These are phyloP conservation scores for Chaetomium sp. DNA, from an alignment of 2,329 filamentous ascomycete genomes.

Conservation along the genomic window DNA sequence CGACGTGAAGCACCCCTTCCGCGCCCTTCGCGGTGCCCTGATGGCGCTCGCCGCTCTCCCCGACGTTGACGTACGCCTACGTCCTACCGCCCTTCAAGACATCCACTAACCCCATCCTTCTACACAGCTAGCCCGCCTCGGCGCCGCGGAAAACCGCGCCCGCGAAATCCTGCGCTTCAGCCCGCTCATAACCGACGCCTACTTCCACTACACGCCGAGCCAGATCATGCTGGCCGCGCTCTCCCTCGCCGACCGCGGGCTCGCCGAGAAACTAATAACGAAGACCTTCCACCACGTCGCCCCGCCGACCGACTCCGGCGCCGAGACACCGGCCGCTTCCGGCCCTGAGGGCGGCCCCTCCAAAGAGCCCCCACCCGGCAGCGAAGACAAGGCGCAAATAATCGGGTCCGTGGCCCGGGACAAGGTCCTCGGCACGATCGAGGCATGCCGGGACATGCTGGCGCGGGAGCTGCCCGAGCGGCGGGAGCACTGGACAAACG, in stretches of 20 bases:
- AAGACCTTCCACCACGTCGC: conserved; percentile 42
- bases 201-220: conserved; percentile 92
- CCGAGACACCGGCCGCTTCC: conserved; percentile 31
- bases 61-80: conserved; percentile 54
- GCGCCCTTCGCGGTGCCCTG: conserved; percentile 81
- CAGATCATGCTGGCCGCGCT: conserved; percentile 90
- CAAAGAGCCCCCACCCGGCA: conserved; percentile 19
- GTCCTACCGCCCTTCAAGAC: conserved; percentile 24
- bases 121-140: conserved; percentile 47
- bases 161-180: conserved; percentile 75
- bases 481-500: conserved; percentile 56
- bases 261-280: conserved; percentile 55
- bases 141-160: conserved; percentile 70
- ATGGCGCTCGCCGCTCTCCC: conserved; percentile 76
- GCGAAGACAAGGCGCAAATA: conserved; percentile 35
- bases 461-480: conserved; percentile 59
- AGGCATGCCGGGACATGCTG: conserved; percentile 57
- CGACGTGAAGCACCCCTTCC: conserved; percentile 87
- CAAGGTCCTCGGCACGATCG: conserved; percentile 54
- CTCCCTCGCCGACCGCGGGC: conserved; percentile 69
- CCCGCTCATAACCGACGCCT: conserved; percentile 87
- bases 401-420: conserved; percentile 42
- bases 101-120: conserved; percentile 25
- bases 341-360: conserved; percentile 24
- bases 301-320: conserved; percentile 31